Base-by-base conservation (phyloP, 1,284 basidiomycete genomes). In the Dichomitus squalens region DNA sequence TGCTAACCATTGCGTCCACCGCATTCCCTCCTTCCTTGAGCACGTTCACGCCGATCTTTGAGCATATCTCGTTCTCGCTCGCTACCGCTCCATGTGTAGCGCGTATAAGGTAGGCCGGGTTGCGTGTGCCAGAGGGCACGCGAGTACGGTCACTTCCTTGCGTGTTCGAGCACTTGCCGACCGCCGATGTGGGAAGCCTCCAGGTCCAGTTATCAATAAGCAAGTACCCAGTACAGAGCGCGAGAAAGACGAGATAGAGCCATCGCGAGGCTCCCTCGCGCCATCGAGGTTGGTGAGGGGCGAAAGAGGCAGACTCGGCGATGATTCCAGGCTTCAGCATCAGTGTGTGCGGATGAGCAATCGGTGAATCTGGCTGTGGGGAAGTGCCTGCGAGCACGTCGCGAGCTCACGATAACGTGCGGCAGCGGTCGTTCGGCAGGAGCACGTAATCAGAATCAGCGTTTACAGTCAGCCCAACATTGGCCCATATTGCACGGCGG, bases 11-110 rank as follows among this genome's bases (percentile, higher is more conserved):
- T 1, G 95, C 90, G 66, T 98, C 96, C 9, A 96, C 86, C 0
- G 96, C 96, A 61, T 92, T 95, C 16, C 96, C 96, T 31, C 93
- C 94, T 7, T 87, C 83, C 71, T 87, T 88, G 61, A 96, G 68
- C 7, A 88, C 79, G 9, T 85, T 73, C 0, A 96, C 83, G 1
- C 95, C 95, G 54, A 96, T 86, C 44, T 90, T 75, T 6, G 93
- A 95, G 72, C 95, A 97, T 20, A 86, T 76, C 60, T 80, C 79
- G 71, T 95, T 92, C 76, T 97, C 95, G 41, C 87, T 82, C 2
- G 95, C 93, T 18, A 97, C 94, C 1, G 93, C 95, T 4, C 92
- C 95, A 66, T 88, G 76, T 25, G 78, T 77, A 0, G 89, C 94
- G 58, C 84, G 75, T 43, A 90, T 81, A 35, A 93, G 80, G 66